Evolutionary conservation across 1,284 basidiomycete species (phyloP), one percentile per base, ranked within the genome.

Genomic region (Trametes polyzona): DNA sequence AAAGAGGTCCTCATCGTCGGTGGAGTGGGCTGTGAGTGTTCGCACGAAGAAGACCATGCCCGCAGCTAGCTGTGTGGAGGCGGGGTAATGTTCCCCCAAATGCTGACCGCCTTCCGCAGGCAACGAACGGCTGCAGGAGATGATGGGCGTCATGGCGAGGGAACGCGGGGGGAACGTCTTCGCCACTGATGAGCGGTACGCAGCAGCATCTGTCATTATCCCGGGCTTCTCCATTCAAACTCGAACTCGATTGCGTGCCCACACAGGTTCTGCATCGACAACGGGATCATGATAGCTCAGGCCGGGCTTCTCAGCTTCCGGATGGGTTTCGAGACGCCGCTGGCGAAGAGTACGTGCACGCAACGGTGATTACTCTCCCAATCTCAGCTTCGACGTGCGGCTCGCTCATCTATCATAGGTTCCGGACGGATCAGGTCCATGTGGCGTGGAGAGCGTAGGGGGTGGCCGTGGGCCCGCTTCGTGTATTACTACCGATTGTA

Each of bases 241-340:
- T 12, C 26, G 33, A 29, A 21, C 21, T 52, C 27, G 2, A 1
- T 30, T n/a, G n/a, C n/a, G n/a, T n/a, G n/a, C 23, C 29, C 43
- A n/a, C 30, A 4, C 65, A 96, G 95, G 53, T 98, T 97, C 74
- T 98, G 96, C 74, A 98, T 99, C 61, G 97, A 99, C 74, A 99
- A 99, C 69, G 97, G 97, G 2, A 96, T 99, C 69, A 99, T 99
- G 97, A 99, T 99, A 55, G 97, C 97, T 1, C 97, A 99, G 73
- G 97, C 97, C 2, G 96, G 96, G 24, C 78, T 99, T 44, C 79
- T 99, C 35, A 88, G 90, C 57, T 94, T 87, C 73, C 83, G 97
- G 6, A 98, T 97, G 95, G 96, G 96, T n/a, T 82, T 87, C 62
- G 74, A 75, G 43, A 97, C 94, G 1, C 83, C 89, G 2, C 69